phyloP scores from a whole-genome alignment of 768 basidiomycete genomes.

The Podaxis rugospora region DNA sequence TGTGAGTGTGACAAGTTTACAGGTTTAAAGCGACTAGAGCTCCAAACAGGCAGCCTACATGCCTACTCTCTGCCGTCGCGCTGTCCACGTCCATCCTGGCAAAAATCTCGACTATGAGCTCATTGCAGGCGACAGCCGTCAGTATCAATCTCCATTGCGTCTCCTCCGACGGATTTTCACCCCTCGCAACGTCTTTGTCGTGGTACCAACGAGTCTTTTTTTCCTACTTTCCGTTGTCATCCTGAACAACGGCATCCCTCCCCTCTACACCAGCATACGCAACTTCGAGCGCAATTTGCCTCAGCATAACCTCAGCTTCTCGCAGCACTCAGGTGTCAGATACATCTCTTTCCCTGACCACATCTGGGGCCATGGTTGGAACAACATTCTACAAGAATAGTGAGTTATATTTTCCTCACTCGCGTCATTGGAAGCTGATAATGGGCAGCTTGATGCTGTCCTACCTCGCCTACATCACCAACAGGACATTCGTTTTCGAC shows the following conservation, averaged over 20 bases:
- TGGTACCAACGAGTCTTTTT: slow-evolving; percentile 1
- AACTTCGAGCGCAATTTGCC: slow-evolving; percentile 14
- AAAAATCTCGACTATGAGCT: neutral
- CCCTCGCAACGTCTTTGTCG: neutral
- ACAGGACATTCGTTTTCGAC: slow-evolving; percentile 58
- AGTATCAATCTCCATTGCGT: neutral
- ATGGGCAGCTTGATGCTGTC: slow-evolving; percentile 40
- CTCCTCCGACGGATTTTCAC: neutral
- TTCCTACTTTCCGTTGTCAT: slow-evolving; percentile 11
- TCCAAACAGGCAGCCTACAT: neutral
- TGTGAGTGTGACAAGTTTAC: neutral
- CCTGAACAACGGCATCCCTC: slow-evolving; percentile 17
- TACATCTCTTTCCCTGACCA: slow-evolving; percentile 52
- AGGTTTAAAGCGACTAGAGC: neutral
- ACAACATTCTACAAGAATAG: slow-evolving; percentile 61
- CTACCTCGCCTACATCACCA: slow-evolving; percentile 44
- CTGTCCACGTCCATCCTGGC: neutral
- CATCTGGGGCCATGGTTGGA: slow-evolving; percentile 57
- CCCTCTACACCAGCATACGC: slow-evolving; percentile 16
- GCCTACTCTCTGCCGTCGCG: neutral
- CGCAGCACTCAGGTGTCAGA: slow-evolving; percentile 18
- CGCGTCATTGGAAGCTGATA: neutral
- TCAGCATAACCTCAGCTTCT: slow-evolving; percentile 13
- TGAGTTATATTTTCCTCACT: slow-evolving; percentile 26
- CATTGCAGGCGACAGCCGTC: neutral